Evolutionary conservation across 257 asterid species (phyloP).

Genomic region (Solanum bulbocastanum): DNA sequence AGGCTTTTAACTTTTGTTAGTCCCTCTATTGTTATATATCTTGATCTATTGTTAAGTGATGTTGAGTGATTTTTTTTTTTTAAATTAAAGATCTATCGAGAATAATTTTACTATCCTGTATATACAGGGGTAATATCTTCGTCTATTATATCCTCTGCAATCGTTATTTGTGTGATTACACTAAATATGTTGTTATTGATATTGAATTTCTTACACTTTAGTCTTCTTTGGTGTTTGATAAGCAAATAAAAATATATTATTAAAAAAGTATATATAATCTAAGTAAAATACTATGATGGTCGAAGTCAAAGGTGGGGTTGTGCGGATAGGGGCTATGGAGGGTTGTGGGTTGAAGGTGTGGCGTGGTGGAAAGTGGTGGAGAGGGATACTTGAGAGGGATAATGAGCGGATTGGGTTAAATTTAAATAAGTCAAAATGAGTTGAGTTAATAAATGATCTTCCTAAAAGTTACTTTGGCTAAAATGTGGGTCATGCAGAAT

Average conservation of each 20-base stretch:
- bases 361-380: background rate
- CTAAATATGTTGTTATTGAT: no score
- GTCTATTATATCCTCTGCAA: accelerated
- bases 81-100: no score
- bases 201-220: no score
- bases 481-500: background rate
- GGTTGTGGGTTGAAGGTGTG: background rate
- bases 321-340: background rate
- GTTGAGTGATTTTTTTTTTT: no score
- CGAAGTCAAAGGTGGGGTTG: background rate
- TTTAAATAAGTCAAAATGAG: no score
- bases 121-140: background rate
- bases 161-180: no score
- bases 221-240: background rate
- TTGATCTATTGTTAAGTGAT: background rate
- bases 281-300: background rate
- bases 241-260: background rate
- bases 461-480: background rate
- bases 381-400: background rate
- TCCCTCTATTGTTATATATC: background rate
- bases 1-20: background rate
- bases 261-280: background rate
- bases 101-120: accelerated
- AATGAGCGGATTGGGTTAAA: accelerated
- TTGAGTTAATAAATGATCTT: background rate